phyloP scores from a whole-genome alignment of 257 asterid genomes.

The Primulina huaijiensis region DNA sequence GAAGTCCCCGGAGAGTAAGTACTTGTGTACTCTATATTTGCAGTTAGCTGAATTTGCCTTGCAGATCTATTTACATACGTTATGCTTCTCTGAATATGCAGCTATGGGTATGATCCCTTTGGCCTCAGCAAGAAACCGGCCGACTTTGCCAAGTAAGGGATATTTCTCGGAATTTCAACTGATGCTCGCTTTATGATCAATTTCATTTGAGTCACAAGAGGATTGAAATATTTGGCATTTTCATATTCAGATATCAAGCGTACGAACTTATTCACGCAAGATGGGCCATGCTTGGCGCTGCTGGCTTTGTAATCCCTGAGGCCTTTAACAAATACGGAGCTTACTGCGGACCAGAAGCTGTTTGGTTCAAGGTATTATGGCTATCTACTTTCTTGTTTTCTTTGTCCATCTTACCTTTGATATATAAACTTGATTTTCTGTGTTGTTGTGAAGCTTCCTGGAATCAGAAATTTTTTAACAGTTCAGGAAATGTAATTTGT shows the following conservation, averaged over 20 bases:
- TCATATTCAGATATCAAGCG: constrained; percentile 65
- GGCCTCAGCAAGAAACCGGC: constrained; percentile 96
- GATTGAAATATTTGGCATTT: background rate
- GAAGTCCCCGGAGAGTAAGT: constrained; percentile 98
- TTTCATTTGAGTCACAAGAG: background rate
- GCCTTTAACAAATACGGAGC: constrained; percentile 98
- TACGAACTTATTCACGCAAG: constrained; percentile 86
- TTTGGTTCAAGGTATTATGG: constrained; percentile 81
- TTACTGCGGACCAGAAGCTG: constrained; percentile 96
- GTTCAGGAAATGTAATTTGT: too few relatives aligned
- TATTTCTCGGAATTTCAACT: background rate
- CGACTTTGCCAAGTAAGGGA: constrained; percentile 59
- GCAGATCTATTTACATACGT: background rate
- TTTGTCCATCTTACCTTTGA: background rate
- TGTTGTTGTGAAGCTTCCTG: background rate
- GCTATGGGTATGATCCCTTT: constrained; percentile 97
- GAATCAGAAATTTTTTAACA: too few relatives aligned
- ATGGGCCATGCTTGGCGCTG: constrained; percentile 99
- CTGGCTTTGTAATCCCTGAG: constrained; percentile 88
- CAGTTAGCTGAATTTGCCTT: background rate
- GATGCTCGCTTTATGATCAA: background rate
- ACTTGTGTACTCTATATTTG: background rate
- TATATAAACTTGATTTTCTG: background rate
- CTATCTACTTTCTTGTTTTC: background rate
- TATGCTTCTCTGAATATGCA: constrained; percentile 31